Evolutionary conservation across 2,329 filamentous ascomycete species (phyloP), one percentile per base, ranked within the genome.

Genomic region (Phialophora verrucosa): DNA sequence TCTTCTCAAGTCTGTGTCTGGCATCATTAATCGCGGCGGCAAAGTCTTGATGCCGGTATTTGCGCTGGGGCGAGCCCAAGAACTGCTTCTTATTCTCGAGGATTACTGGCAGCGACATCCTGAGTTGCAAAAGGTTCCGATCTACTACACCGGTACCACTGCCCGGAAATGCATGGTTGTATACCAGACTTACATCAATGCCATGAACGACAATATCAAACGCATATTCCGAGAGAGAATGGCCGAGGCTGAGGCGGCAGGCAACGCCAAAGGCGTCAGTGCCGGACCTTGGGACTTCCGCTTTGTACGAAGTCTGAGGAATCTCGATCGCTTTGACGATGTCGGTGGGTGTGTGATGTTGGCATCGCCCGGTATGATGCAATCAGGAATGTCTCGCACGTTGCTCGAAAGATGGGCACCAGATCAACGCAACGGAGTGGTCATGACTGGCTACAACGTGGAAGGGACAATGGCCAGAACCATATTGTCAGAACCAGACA

Each of bases 191-290:
- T 99, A 98, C 74, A 92, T 98, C 57, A 92, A 93, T 57, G 93
- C 93, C 63, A 99, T 99, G 95, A 99, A 99, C 77, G 94, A 98
- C 75, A 98, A 97, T 74, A 98, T 99, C 82, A 97, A 97, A 78
- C 88, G 92, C 11, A 86, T 97, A n/a, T 97, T 97, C 79, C 86
- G 91, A 61, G 93, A 96, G 78, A 88, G 92, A 56, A 96, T 97
- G 88, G 92, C 92, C 3, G 92, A 96, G 76, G 91, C 92, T 10
- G 92, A 96, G 76, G 90, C 90, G 0, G 89, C 88, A 38, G 91
- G 91, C 8, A 91, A 93, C 71, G 85, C 85, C 2, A 93, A 91
- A 74, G 93, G 91, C 42, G 75, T 80, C 53, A 81, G 76, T 62
- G 80, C 78, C 23, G 91, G 91, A 0, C 95, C 95, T 0, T 99